Percentiles rank a stretch among this genome's conserved stretches.
Conservation (phyloP, 2,329 filamentous ascomycete genomes). For the Verticillium longisporum region DNA sequence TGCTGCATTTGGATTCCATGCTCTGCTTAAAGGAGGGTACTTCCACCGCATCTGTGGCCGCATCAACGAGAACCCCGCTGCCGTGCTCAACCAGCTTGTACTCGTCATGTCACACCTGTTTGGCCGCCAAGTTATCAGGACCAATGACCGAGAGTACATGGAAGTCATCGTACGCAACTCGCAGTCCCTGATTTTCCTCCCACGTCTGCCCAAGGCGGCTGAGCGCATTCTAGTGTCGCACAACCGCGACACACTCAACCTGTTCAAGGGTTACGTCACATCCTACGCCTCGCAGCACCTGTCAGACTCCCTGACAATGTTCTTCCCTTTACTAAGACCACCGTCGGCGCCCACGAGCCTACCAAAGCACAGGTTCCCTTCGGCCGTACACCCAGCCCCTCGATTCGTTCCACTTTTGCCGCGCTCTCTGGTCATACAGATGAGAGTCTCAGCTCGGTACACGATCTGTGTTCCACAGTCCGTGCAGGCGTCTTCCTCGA, state of each 20-base stretch:
- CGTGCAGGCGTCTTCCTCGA: slow-evolving; percentile 69
- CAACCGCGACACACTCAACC: slow-evolving; percentile 57
- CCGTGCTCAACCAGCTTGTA: slow-evolving; percentile 53
- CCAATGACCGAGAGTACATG: slow-evolving; percentile 21
- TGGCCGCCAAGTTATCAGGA: slow-evolving; percentile 51
- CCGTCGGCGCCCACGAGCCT: slow-evolving; percentile 27
- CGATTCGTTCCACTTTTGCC: slow-evolving; percentile 60
- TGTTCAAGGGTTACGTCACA: slow-evolving; percentile 62
- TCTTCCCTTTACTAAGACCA: slow-evolving; percentile 52
- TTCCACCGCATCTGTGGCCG: slow-evolving; percentile 55
- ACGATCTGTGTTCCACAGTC: slow-evolving; percentile 59
- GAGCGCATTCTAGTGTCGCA: slow-evolving; percentile 50
- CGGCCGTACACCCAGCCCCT: slow-evolving; percentile 28
- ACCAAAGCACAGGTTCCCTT: slow-evolving; percentile 15
- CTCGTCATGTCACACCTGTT: slow-evolving; percentile 67
- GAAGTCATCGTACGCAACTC: slow-evolving; percentile 37
- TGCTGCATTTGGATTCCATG: slow-evolving; percentile 69
- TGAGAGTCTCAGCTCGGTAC: slow-evolving; percentile 51
- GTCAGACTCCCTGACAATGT: slow-evolving; percentile 37
- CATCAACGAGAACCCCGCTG: slow-evolving; percentile 41
- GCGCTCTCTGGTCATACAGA: slow-evolving; percentile 65
- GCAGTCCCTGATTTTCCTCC: slow-evolving; percentile 31
- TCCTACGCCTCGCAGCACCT: slow-evolving; percentile 64
- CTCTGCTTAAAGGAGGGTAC: slow-evolving; percentile 63
- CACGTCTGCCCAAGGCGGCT: slow-evolving; percentile 51